Conservation (phyloP, 2,329 filamentous ascomycete species). For the Cladosporium phlei region DNA sequence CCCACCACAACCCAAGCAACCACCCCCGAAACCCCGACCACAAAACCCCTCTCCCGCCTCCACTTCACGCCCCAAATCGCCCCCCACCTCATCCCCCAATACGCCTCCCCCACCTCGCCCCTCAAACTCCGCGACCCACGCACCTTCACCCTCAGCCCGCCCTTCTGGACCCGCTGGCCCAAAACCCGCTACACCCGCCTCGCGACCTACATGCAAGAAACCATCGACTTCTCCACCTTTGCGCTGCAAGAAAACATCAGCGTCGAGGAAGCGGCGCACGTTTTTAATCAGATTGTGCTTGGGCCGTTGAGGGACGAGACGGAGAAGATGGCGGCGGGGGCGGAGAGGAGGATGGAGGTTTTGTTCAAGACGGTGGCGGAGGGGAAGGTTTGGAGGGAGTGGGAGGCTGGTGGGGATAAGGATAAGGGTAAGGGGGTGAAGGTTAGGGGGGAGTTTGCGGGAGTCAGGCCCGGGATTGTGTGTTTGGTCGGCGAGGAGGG, state of each 20-base stretch:
- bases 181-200: conserved; percentile 15
- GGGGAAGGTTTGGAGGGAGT: conserved; percentile 9
- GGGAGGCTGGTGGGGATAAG: too few relatives aligned
- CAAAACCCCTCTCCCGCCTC: neutral
- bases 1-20: neutral
- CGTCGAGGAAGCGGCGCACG: conserved; percentile 21
- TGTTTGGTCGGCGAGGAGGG: conserved; percentile 1
- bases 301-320: conserved; percentile 18
- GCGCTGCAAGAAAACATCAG: conserved; percentile 15
- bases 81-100: neutral
- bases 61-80: conserved; percentile 1
- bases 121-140: conserved; percentile 10
- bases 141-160: conserved; percentile 21
- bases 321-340: conserved; percentile 14
- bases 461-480: conserved; percentile 13
- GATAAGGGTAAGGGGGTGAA: too few relatives aligned
- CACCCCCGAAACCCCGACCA: neutral
- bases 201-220: conserved; percentile 14
- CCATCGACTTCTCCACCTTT: conserved; percentile 18
- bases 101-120: neutral
- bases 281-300: conserved; percentile 17
- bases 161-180: conserved; percentile 22
- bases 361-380: conserved; percentile 4
- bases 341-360: conserved; percentile 17
- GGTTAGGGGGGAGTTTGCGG: conserved; percentile 13